Evolutionary conservation across 1,139 yeast species (phyloP), one percentile per base, ranked within the genome.

Genomic region (Geotrichum europaeum): DNA sequence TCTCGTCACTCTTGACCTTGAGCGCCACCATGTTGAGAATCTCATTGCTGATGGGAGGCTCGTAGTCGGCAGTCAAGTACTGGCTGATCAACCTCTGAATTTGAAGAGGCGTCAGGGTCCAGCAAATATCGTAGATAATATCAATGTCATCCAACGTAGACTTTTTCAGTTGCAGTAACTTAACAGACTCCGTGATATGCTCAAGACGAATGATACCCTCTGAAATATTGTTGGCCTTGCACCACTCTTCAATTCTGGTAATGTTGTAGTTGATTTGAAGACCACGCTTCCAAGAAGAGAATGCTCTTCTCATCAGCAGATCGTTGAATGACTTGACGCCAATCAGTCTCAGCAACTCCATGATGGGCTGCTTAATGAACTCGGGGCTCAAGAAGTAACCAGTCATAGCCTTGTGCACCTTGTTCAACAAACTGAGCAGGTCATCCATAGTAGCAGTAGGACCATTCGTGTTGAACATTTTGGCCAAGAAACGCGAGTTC

Each of bases 191-290:
- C 71, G 91, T 82, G 71, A 95, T 81, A 73, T 92, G 98, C 66
- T 88, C 87, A 73, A 95, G 81, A 70, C 91, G 86, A 50, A 87
- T 83, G n/a, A 94, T 83, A 4, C 96, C 97, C 72, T 92, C 97
- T 60, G 89, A 87, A 67, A 95, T 84, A 63, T 89, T 96, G 74
- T 94, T 97, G 4, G 94, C 85, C 76, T 91, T 94, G 76, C 99
- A 94, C 99, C 99, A 95, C 77, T 95, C 99, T 75, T 92, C 98
- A 69, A 95, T 81, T 70, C 99, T 84, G 6, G 99, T 94, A 60
- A 92, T 95, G 74, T 95, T 95, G 78, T 95, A 95, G 73, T 92
- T 94, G 76, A 95, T 84, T 76, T 95, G 99, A 67, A 95, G 81
- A 60, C 99, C 99, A 72, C 99, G 86, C 79, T 94, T 94, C 99